Base-by-base conservation (phyloP, 768 basidiomycete genomes). In the Mycena sanguinolenta region DNA sequence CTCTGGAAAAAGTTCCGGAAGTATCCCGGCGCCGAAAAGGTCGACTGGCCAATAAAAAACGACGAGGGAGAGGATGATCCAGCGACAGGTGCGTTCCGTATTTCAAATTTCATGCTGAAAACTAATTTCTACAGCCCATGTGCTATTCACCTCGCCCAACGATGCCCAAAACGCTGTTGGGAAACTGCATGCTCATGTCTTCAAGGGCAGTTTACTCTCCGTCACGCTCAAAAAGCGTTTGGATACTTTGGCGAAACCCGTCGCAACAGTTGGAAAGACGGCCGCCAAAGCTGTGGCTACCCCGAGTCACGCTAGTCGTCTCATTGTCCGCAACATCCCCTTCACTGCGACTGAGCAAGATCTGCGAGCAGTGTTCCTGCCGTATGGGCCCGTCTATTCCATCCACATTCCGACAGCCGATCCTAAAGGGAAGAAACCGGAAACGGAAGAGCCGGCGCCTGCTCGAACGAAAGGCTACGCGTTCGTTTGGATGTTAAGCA, bases 401-500 rank as follows among this genome's bases (percentile, higher is more conserved):
- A 89, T 99, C 72, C 89, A 92, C 69, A 91, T 97, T 21, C 97
- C 96, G 0, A 80, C 82, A 25, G 80, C 81, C 21, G 79, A 82
- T 52, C 73, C 65, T 69, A 78, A 65, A 60, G 71, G 60, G 68
- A 79, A 69, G 74, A 78, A 55, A 30, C 74, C 77, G 1, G 78
- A 78, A 3, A 82, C 79, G 6, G 79, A 78, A 8, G 76, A 76
- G n/a, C 79, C 77, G 23, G 71, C 65, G 12, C 75, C 64, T 12
- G 72, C 70, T 13, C 83, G 87, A 34, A 84, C 88, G 50, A 91
- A 92, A 74, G 96, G 97, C 0, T 99, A 97, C 74, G 97, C 96
- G 0, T 98, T 99, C 75, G 91, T 99, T 13, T 97, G 96, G 95
- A 96, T 95, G 89, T 79, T 96, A 72, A 90, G 90, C 76, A 91